Evolutionary conservation across 1,139 yeast species (phyloP), one percentile per base, ranked within the genome.

Genomic region (Yamadazyma spencermartinsiae): DNA sequence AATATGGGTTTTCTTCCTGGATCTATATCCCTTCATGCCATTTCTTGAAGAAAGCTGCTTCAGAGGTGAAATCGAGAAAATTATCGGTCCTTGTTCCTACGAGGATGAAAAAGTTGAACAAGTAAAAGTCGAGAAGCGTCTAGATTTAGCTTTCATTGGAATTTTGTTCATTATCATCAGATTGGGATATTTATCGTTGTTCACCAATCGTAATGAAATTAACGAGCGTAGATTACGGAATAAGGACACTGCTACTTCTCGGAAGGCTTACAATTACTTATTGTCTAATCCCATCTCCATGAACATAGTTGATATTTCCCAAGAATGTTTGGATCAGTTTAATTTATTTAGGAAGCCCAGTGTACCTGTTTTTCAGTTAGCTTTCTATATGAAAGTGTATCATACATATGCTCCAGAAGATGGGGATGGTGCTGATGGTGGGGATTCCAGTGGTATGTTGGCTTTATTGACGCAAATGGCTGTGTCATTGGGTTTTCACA

Each of bases 291-390:
- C 83, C 3, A 65, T 79, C 24, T 67, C 72, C 19, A 56, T 70
- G 33, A 72, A 73, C 26, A 60, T 63, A 15, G 61, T 75, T 14
- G 65, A 63, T 36, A 66, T 75, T 38, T 82, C 85, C 0, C 76
- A 74, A 43, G 58, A 65, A 40, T 79, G 85, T 48, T 56, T 80
- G 27, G 68, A 69, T 41, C 79, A 76, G 45, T 79, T 80, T 53
- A 70, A 72, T 33, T 42, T 78, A 14, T 51, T 73, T 31, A 58
- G 76, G 39, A 68, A 75, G 40, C 71, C 79, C 14, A 72, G 75
- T 11, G 50, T 79, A 18, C 68, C 72, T 0, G 68, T 78, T 4
- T 60, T 80, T 23, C 83, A 79, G 48, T 70, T 78, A 36, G 64
- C 72, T 0, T 49, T 68, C 11, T 54, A 62, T 37, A 47, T 64